Conservation (phyloP, 129 eudicot genomes). For the Ambrosia trifida region DNA sequence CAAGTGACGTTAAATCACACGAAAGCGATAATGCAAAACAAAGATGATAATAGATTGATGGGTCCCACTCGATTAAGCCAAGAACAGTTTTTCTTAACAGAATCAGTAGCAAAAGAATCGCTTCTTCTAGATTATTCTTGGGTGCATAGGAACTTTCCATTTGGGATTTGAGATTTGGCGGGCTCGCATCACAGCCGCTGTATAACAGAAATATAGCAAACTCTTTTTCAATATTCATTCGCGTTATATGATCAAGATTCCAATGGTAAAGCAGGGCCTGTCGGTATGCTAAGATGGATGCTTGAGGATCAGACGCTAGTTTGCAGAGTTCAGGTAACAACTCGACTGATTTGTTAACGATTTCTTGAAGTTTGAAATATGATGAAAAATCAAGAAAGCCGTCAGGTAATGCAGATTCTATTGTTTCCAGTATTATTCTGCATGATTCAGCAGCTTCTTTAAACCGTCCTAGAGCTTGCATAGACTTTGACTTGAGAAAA, state of each 20-base stretch:
- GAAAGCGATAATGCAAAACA: slow-evolving; percentile 64
- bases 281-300: slow-evolving; percentile 64
- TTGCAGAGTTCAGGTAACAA: slow-evolving; percentile 79
- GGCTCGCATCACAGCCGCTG: slow-evolving; percentile 80
- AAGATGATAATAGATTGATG: slow-evolving; percentile 71
- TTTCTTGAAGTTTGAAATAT: slow-evolving; percentile 66
- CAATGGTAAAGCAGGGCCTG: slow-evolving; percentile 75
- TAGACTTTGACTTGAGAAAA: slow-evolving; percentile 79
- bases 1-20: slow-evolving; percentile 52
- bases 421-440: slow-evolving; percentile 71
- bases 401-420: slow-evolving; percentile 75
- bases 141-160: slow-evolving; percentile 77
- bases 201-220: slow-evolving; percentile 79
- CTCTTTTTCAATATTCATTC: slow-evolving; percentile 64
- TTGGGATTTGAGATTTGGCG: slow-evolving; percentile 83
- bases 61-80: slow-evolving; percentile 74
- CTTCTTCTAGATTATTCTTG: slow-evolving; percentile 89
- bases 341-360: slow-evolving; percentile 68
- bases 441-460: slow-evolving; percentile 90
- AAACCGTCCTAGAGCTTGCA: slow-evolving; percentile 64
- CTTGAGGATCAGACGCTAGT: slow-evolving; percentile 59
- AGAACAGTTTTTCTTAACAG: slow-evolving; percentile 48
- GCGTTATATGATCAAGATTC: slow-evolving; percentile 69
- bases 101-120: slow-evolving; percentile 73
- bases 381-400: slow-evolving; percentile 64